Percentiles rank a stretch among this genome's conserved stretches.
These are phyloP conservation scores for Xerocomellus amylosporus DNA, from an alignment of 768 basidiomycete genomes.

Conservation along the genomic window DNA sequence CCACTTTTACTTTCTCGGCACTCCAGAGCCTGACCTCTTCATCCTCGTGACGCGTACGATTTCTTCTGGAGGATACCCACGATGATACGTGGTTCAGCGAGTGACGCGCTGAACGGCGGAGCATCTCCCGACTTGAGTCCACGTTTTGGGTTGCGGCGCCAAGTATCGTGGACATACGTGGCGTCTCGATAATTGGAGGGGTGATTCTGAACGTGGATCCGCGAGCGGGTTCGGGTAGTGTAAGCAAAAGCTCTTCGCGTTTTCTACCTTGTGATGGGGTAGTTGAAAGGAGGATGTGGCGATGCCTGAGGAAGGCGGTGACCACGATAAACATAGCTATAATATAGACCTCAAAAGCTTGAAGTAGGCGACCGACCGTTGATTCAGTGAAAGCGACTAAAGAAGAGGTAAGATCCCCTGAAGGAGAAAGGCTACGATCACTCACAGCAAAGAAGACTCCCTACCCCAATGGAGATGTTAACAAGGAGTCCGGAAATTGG, in stretches of 20 bases:
- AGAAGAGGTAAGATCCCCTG: conserved; percentile 8
- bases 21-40: conserved; percentile 36
- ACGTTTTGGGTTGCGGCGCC: conserved; percentile 1
- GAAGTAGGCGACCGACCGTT: conserved; percentile 62
- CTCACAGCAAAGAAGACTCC: conserved; percentile 58
- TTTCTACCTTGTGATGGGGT: not conserved
- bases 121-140: conserved; percentile 7
- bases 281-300: not conserved
- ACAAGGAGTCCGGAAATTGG: conserved; percentile 53
- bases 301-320: conserved; percentile 35
- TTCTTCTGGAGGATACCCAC: conserved; percentile 37
- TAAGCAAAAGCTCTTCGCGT: conserved; percentile 1
- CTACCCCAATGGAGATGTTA: conserved; percentile 51
- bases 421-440: conserved; percentile 12
- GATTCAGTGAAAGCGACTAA: conserved; percentile 70
- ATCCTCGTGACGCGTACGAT: conserved; percentile 18
- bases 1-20: conserved; percentile 28
- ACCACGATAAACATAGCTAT: conserved; percentile 58
- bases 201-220: conserved; percentile 27
- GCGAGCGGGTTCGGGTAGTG: conserved; percentile 26
- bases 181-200: conserved; percentile 23
- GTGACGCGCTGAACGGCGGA: conserved; percentile 16
- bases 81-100: conserved; percentile 35
- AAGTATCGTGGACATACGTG: conserved; percentile 24
- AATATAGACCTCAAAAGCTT: conserved; percentile 61